Conservation (phyloP, 768 basidiomycete species). For the Hypholoma sublateritium region DNA sequence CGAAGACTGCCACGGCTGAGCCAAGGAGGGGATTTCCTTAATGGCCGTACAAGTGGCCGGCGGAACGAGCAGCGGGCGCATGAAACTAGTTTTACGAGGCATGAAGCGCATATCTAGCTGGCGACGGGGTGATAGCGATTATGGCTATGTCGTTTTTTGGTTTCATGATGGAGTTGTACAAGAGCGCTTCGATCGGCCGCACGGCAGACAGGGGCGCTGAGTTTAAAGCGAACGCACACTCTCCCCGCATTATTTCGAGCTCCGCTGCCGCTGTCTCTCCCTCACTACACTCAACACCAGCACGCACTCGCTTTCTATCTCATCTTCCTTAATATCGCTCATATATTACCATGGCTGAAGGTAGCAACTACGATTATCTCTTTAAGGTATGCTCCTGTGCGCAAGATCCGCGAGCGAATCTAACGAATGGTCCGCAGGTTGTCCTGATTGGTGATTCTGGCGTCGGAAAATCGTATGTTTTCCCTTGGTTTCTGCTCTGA, state of each 20-base stretch:
- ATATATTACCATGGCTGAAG: slow-evolving; percentile 71
- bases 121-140: too few species aligned
- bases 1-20: too few species aligned
- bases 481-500: slow-evolving; percentile 1
- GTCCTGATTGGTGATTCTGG: slow-evolving; percentile 99
- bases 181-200: not conserved
- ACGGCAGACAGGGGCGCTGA: slow-evolving; percentile 2
- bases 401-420: not conserved
- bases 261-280: slow-evolving; percentile 7
- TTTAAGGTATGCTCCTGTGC: slow-evolving; percentile 75
- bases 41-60: too few species aligned
- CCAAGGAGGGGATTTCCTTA: too few species aligned
- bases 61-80: too few species aligned
- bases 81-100: too few species aligned
- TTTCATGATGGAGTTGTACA: not conserved
- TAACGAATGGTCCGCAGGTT: slow-evolving; percentile 53
- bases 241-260: not conserved
- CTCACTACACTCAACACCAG: slow-evolving; percentile 14
- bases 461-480: slow-evolving; percentile 97
- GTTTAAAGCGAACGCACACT: slow-evolving; percentile 7
- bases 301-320: slow-evolving; percentile 18
- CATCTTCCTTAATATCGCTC: slow-evolving; percentile 2
- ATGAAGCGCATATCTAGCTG: too few species aligned
- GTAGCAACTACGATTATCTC: slow-evolving; percentile 96
- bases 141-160: not conserved